Evolutionary conservation across 306 rosid genomes (phyloP), one percentile per base, ranked within the genome.

Genomic region (Pyrus pyrifolia): DNA sequence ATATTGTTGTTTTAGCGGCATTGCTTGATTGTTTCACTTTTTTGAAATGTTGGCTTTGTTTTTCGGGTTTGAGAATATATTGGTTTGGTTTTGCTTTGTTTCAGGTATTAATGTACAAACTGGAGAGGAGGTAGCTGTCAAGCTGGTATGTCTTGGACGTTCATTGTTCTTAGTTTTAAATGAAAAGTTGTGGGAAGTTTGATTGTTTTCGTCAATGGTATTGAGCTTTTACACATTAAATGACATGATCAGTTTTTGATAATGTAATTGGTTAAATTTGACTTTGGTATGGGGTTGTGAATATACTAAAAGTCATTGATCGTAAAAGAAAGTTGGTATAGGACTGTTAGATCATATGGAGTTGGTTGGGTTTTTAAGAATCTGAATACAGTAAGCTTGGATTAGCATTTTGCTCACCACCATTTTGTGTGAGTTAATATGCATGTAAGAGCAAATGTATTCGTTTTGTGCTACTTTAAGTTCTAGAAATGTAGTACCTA

Each of bases 101-200:
- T 78, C 86, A 95, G 99, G 93, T 57, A 85, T 88, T 80, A 95
- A 95, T 89, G 88, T 95, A 4, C 97, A 95, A 73, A 90, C 81
- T 78, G 97, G 97, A 55, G 99, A 95, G 85, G 99, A 95, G 82
- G 99, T 95, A 73, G 99, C 96, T 83, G 96, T 95, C 67, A 95
- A 95, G 85, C 90, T 95, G 92, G 99, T 95, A 81, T 72, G 96
- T 81, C 76, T 49, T 55, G 58, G 60, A 59, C 70, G 60, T 84
- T 74, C 44, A 8, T 45, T 63, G 65, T 57, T 15, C 29, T 66
- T 84, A 11, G 42, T 57, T 27, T 74, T 66, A 61, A 51, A 67
- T 8, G 76, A 30, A 18, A 57, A 66, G 11, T 45, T 67, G 60
- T 23, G 1, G 68, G 49, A 42, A 30, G 12, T 38, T 55, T 51